Base-by-base conservation (phyloP, 176 grass and related monocot genomes). In the Cymbopogon citratus region DNA sequence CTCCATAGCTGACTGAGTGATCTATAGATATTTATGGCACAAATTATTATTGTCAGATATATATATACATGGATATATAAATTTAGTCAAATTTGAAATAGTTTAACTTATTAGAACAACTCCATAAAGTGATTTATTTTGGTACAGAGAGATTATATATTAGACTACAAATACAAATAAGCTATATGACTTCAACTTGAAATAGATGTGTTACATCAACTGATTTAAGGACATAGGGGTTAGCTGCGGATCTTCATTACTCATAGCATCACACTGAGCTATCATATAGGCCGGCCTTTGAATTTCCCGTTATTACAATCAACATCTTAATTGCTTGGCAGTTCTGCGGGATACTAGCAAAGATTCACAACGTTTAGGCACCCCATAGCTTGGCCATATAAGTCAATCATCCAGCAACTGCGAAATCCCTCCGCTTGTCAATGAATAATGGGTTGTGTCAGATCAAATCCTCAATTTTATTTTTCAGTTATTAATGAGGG, bases 261-360 rank as follows among this genome's bases (percentile, higher is more conserved):
- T 79, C 41, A 2, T 23, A 9, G 6, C 77, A 46, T 35, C 62
- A 41, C 41, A 51, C 77, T 7, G 45, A 51, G 3, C 63, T 54
- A 5, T 80, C 63, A 16, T 80, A 68, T 80, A 68, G 63, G 77
- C 77, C 43, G 63, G 63, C 77, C 76, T 52, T 54, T 6, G 21
- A 54, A 38, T 67, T 65, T 34, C 6, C 24, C 3, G 12, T 66
- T 52, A 24, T 64, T 35, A 9, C 49, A 34, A 79, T n/a, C 43
- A 15, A 11, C 1, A 7, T 52, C 63, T 80, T 80, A 36, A 66
- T 52, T 38, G 74, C 41, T 16, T 66, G 62, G 6, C 40, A 52
- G 49, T 52, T 80, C 29, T 16, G 29, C 29, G 21, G 12, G 77
- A 80, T 68, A 51, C 63, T 80, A 80, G 45, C 43, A 35, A 49